Conservation (phyloP, 257 asterid species). For the Marsdenia floribunda region DNA sequence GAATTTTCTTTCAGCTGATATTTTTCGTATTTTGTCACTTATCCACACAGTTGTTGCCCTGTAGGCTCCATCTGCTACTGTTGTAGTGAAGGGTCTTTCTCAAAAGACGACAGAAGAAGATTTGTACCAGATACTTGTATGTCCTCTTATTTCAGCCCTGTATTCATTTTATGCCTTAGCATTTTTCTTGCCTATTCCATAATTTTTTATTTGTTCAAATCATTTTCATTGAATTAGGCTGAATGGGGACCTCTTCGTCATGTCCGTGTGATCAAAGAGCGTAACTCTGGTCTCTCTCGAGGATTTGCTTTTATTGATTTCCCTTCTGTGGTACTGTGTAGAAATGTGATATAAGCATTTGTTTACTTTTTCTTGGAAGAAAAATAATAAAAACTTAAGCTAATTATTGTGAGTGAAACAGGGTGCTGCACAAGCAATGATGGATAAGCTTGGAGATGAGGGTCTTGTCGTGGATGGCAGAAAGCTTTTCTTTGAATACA, state of each 20-base stretch:
- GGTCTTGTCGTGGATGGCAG: constrained; percentile 93
- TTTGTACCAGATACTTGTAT: constrained; percentile 87
- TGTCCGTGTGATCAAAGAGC: constrained; percentile 94
- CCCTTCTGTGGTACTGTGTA: constrained; percentile 70
- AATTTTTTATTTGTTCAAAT: constrained; percentile 7
- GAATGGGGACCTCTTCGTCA: constrained; percentile 99
- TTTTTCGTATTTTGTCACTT: constrained; percentile 19
- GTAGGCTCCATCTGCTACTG: constrained; percentile 94
- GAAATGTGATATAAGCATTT: constrained; percentile 9
- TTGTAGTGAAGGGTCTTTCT: constrained; percentile 95
- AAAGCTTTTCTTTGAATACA: constrained; percentile 88
- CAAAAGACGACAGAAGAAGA: constrained; percentile 96
- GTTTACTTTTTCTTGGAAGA: constrained; percentile 10
- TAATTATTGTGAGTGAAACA: constrained; percentile 35
- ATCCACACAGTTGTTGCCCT: constrained; percentile 21
- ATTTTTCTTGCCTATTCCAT: background rate
- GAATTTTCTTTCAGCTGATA: constrained; percentile 5
- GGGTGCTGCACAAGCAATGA: constrained; percentile 94
- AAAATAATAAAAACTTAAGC: background rate
- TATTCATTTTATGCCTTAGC: constrained; percentile 13
- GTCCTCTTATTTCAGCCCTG: constrained; percentile 17
- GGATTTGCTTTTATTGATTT: constrained; percentile 99
- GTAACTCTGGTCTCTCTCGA: constrained; percentile 87
- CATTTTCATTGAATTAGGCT: constrained; percentile 38
- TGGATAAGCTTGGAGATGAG: constrained; percentile 77